A percentile compares a stretch with the other conserved stretches of the same genome.
Conservation (phyloP, 129 eudicot genomes). For the Escallonia herrerae region DNA sequence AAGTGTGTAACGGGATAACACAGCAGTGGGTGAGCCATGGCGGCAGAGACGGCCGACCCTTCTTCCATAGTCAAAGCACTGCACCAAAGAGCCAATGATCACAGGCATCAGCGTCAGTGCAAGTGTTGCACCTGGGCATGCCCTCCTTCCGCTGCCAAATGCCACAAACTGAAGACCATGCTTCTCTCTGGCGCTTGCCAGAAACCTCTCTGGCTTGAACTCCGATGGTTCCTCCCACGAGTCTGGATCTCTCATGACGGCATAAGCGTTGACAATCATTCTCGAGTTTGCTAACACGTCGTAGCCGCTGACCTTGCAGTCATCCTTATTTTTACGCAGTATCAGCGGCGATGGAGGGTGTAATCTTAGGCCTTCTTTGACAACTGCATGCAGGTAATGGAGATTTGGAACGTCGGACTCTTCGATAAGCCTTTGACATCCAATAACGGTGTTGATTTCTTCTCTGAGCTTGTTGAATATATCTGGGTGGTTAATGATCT, state of each 20-base stretch:
- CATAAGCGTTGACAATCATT: constrained; percentile 23
- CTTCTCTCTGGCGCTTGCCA: not conserved
- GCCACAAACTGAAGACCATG: constrained; percentile 7
- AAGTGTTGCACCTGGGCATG: constrained; percentile 4
- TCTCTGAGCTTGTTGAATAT: constrained; percentile 18
- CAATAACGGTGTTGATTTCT: constrained; percentile 17
- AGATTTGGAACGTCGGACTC: constrained; percentile 32
- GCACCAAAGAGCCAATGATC: not conserved
- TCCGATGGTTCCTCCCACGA: constrained; percentile 24
- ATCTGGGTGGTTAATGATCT: constrained; percentile 28
- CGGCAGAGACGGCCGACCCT: constrained; percentile 9
- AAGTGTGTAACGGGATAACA: constrained; percentile 11
- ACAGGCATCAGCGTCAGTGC: not conserved
- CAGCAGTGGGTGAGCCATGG: constrained; percentile 21
- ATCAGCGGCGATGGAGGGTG: constrained; percentile 20
- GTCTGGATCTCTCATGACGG: constrained; percentile 23
- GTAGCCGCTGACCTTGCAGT: constrained; percentile 20
- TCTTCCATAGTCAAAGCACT: constrained; percentile 18
- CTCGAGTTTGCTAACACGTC: constrained; percentile 14
- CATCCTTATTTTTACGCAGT: constrained; percentile 16
- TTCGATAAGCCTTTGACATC: constrained; percentile 16
- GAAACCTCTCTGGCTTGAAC: constrained; percentile 21
- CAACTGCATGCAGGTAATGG: constrained; percentile 20
- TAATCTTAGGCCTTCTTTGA: constrained; percentile 26
- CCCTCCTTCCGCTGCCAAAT: constrained; percentile 14